Conservation (phyloP, 371 early-diverging fungal species). For the Mortierella sp. region DNA sequence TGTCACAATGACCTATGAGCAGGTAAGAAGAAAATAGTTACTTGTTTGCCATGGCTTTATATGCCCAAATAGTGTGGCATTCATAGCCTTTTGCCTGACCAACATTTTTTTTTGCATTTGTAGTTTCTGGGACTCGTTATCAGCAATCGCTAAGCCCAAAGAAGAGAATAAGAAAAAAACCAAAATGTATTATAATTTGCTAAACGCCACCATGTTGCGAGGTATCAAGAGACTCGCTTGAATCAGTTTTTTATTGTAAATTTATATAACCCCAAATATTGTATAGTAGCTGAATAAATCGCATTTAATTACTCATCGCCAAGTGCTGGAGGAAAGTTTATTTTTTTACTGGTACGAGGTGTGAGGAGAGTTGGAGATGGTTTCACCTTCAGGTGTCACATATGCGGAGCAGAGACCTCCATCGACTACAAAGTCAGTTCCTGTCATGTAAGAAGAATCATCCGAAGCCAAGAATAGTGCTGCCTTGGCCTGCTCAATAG, state of each 20-base stretch:
- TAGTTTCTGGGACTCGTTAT: slow-evolving; percentile 69
- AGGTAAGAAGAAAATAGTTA: slow-evolving; percentile 54
- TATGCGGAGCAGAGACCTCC: slow-evolving; percentile 88
- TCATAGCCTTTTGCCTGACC: not conserved
- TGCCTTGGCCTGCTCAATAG: slow-evolving; percentile 90
- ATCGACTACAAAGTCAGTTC: slow-evolving; percentile 89
- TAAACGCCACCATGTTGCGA: not conserved
- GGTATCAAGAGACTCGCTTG: too few species aligned
- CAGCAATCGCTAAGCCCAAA: slow-evolving; percentile 44
- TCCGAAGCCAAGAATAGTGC: slow-evolving; percentile 88
- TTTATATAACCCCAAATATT: not conserved
- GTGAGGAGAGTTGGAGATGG: slow-evolving; percentile 48
- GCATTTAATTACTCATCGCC: not conserved
- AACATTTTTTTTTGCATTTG: not conserved
- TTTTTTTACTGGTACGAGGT: slow-evolving; percentile 42
- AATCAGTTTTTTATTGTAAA: not conserved
- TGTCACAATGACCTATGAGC: slow-evolving; percentile 83
- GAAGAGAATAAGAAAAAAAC: not conserved
- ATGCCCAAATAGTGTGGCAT: not conserved
- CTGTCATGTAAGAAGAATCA: slow-evolving; percentile 86
- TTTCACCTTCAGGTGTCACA: slow-evolving; percentile 60
- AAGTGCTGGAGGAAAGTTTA: too few species aligned
- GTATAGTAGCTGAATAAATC: not conserved
- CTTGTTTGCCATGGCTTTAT: not conserved
- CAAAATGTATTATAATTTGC: not conserved